phyloP scores from a whole-genome alignment of 768 basidiomycete genomes.

The Boletellus emodensis region DNA sequence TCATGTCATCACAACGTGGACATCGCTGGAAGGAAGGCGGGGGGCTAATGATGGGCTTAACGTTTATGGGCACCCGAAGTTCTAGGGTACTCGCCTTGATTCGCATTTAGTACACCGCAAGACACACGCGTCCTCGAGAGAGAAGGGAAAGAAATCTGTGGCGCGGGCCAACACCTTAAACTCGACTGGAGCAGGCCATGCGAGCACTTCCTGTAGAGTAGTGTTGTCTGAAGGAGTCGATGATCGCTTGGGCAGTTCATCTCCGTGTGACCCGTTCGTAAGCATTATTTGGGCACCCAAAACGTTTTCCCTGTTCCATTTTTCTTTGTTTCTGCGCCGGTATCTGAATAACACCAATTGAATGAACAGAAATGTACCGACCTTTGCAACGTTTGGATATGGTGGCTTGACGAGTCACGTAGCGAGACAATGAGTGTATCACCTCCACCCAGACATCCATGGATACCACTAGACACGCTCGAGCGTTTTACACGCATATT shows the following conservation, averaged over 20 bases:
- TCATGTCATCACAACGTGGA: slow-evolving; percentile 49
- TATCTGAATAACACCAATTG: background rate
- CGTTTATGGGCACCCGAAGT: background rate
- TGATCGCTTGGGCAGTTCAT: background rate
- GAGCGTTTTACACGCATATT: slow-evolving; percentile 45
- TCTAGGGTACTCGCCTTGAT: slow-evolving; percentile 36
- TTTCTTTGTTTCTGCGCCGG: slow-evolving; percentile 32
- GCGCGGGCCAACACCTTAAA: slow-evolving; percentile 48
- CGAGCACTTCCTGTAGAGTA: slow-evolving; percentile 38
- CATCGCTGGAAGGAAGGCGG: slow-evolving; percentile 42
- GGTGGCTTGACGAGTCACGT: slow-evolving; percentile 15
- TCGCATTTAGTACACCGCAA: slow-evolving; percentile 53
- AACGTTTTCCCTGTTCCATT: slow-evolving; percentile 26
- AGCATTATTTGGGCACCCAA: slow-evolving; percentile 2
- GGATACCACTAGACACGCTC: slow-evolving; percentile 7
- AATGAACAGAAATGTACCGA: slow-evolving; percentile 5
- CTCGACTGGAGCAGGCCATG: slow-evolving; percentile 30
- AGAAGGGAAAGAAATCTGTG: slow-evolving; percentile 53
- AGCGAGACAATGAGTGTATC: slow-evolving; percentile 21
- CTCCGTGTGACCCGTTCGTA: background rate
- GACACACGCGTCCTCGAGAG: slow-evolving; percentile 44
- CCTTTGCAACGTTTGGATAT: slow-evolving; percentile 20
- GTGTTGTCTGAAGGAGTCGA: slow-evolving; percentile 1
- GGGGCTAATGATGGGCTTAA: slow-evolving; percentile 35
- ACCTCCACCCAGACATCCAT: slow-evolving; percentile 29